Percentiles rank a stretch among this genome's conserved stretches.
Conservation (phyloP, 1,284 basidiomycete genomes). For the Puccinia coronata region DNA sequence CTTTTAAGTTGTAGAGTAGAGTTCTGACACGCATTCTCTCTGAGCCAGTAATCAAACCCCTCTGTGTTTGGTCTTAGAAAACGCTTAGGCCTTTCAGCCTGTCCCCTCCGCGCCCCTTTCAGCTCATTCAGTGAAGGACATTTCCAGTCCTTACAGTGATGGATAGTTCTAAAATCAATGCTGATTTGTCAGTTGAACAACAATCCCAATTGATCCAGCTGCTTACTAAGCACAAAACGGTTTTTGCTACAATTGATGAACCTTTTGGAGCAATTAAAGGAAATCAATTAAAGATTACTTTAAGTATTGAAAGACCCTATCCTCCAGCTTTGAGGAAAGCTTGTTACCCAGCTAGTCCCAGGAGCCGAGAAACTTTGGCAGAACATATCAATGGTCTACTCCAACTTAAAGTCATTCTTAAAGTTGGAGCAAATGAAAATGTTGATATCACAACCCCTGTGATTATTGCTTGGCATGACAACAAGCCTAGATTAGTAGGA, state of each 20-base stretch:
- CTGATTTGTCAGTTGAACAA: background rate
- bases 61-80: too few relatives aligned
- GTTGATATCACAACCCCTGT: constrained; percentile 31
- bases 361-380: too few relatives aligned
- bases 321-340: constrained; percentile 23
- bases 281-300: background rate
- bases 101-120: too few relatives aligned
- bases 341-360: constrained; percentile 27
- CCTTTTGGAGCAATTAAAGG: constrained; percentile 26
- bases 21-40: too few relatives aligned
- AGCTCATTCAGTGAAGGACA: too few relatives aligned
- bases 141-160: too few relatives aligned
- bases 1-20: too few relatives aligned
- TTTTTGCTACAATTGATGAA: background rate
- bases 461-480: too few relatives aligned
- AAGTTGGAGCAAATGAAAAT: constrained; percentile 20
- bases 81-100: too few relatives aligned
- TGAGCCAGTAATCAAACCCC: too few relatives aligned
- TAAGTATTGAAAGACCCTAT: constrained; percentile 17
- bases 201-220: background rate
- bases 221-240: background rate
- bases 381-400: background rate
- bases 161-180: background rate
- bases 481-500: constrained; percentile 4
- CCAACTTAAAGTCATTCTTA: background rate